These are phyloP conservation scores for Citrus trifoliata DNA, from an alignment of 345 rosid species.

Conservation along the genomic window DNA sequence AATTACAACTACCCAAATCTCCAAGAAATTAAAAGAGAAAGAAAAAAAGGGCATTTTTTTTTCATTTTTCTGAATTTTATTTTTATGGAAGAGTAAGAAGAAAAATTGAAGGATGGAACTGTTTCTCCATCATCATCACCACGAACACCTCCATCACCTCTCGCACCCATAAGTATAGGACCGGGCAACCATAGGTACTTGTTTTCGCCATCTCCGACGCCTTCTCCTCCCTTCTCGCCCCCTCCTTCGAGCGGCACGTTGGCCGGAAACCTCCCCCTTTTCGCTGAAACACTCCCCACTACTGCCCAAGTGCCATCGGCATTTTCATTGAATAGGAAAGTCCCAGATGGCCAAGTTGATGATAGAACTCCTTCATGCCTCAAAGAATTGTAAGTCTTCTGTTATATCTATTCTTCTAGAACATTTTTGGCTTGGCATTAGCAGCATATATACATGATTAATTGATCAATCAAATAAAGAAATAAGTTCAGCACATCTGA, in stretches of 20 bases:
- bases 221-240: constrained; percentile 51
- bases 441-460: too few species aligned
- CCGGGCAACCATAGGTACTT: constrained; percentile 41
- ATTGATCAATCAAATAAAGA: too few species aligned
- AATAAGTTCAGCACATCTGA: too few species aligned
- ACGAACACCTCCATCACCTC: constrained; percentile 58
- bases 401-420: not conserved
- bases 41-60: too few species aligned
- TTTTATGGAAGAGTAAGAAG: constrained; percentile 7
- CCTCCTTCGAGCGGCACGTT: constrained; percentile 27
- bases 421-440: not conserved
- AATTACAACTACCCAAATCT: not conserved
- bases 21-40: too few species aligned
- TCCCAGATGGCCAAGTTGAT: constrained; percentile 1
- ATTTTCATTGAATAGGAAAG: constrained; percentile 38
- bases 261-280: constrained; percentile 36
- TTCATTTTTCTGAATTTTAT: not conserved
- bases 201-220: constrained; percentile 41
- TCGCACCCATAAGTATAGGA: constrained; percentile 49
- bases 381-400: constrained; percentile 40
- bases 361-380: constrained; percentile 28
- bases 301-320: constrained; percentile 7
- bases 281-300: constrained; percentile 17
- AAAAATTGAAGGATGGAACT: not conserved
- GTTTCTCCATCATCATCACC: constrained; percentile 40